A percentile compares a stretch with the other conserved stretches of the same genome.
phyloP scores from a whole-genome alignment of 78 protist species.

The Dictyostelium firmibasis region DNA sequence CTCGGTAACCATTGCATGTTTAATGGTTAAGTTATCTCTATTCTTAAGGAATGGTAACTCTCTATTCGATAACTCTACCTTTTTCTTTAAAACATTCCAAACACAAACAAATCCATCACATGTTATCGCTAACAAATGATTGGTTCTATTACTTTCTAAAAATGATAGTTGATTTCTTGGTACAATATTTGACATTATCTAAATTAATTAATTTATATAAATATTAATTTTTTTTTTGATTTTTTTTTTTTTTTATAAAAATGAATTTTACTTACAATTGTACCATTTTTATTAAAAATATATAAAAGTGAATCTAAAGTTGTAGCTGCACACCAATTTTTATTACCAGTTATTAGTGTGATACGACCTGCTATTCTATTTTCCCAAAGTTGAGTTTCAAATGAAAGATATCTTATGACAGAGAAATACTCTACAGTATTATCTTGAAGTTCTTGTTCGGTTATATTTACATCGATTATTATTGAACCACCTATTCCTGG shows the following conservation, averaged over 20 bases:
- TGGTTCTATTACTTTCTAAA: slow-evolving; percentile 29
- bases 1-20: slow-evolving; percentile 44
- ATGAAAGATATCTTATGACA: not conserved
- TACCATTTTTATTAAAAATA: slow-evolving; percentile 38
- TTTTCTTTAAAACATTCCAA: slow-evolving; percentile 27
- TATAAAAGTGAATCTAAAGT: slow-evolving; percentile 20
- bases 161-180: slow-evolving; percentile 51
- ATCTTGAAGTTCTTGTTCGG: slow-evolving; percentile 49
- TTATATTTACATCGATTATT: slow-evolving; percentile 13
- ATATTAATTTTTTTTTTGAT: not conserved
- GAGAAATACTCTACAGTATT: slow-evolving; percentile 32
- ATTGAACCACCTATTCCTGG: not conserved
- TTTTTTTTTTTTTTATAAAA: not conserved
- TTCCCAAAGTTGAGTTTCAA: slow-evolving; percentile 23
- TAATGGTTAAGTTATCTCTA: slow-evolving; percentile 28
- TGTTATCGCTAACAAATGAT: slow-evolving; percentile 42
- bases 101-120: slow-evolving; percentile 55
- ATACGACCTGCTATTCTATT: slow-evolving; percentile 50
- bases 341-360: slow-evolving; percentile 30
- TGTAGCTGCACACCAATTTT: slow-evolving; percentile 48
- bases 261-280: not conserved
- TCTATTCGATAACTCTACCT: slow-evolving; percentile 15
- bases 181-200: slow-evolving; percentile 48
- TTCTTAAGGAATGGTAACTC: slow-evolving; percentile 56
- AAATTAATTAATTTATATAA: not conserved